phyloP scores from a whole-genome alignment of 225 moss, liverwort and hornwort species.

The Antitrichia curtipendula region DNA sequence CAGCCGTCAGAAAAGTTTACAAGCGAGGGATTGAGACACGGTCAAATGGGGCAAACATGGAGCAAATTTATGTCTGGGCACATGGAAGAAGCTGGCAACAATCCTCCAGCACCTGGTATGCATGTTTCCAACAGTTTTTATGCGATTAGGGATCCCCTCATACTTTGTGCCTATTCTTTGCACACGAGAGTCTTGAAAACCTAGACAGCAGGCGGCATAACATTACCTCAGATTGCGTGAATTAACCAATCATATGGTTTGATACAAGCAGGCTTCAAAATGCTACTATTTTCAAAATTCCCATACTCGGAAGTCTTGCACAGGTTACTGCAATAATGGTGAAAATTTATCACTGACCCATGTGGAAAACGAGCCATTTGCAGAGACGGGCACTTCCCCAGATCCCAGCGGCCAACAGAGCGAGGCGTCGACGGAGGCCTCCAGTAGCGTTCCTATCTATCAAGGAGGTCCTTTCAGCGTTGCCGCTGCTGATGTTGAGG shows the following conservation, averaged over 20 bases:
- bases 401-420: constrained; percentile 18
- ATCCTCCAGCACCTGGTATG: constrained; percentile 14
- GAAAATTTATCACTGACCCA: neutral
- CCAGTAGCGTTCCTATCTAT: constrained; percentile 38
- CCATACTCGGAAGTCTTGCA: neutral
- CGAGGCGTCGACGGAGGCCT: constrained; percentile 42
- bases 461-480: constrained; percentile 45
- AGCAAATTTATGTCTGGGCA: constrained; percentile 24
- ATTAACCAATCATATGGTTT: neutral
- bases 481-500: constrained; percentile 43
- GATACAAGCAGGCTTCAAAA: neutral
- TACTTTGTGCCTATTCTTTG: neutral
- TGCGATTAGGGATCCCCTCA: neutral
- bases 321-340: neutral
- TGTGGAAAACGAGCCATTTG: constrained; percentile 4
- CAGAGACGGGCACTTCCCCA: constrained; percentile 20
- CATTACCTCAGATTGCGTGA: neutral
- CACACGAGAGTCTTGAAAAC: neutral
- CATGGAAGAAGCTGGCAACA: constrained; percentile 12
- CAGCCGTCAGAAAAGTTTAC: neutral
- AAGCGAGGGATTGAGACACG: neutral
- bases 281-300: neutral
- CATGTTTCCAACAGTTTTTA: neutral
- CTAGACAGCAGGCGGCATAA: neutral
- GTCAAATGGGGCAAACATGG: constrained; percentile 43